Base-by-base conservation (phyloP, 2,329 filamentous ascomycete genomes). In the Fusarium devonianum region DNA sequence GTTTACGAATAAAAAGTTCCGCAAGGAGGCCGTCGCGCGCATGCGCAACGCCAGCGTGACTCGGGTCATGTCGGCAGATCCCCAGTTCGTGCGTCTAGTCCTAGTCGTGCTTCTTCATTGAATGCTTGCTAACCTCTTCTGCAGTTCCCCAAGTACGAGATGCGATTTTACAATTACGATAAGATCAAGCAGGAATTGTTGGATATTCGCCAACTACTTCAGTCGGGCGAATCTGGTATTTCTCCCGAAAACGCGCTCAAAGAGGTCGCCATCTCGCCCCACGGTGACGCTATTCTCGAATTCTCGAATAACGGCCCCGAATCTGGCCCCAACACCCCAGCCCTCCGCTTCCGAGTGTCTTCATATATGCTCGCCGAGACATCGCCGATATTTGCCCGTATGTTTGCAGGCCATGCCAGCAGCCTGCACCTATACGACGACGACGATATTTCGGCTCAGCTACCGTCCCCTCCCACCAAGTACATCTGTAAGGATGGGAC, bases 281-380 rank as follows among this genome's bases (percentile, higher is more conserved):
- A 69, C 3, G 79, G 80, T 6, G 78, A 82, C 50, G 73, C 73
- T 3, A 72, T 83, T 18, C 70, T 83, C 22, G 80, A 82, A 50
- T 83, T 82, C 52, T 70, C 75, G 43, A 80, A 81, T 51, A 59
- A 66, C 1, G 66, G 61, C 1, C 64, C 66, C 7, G 71, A 74
- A 12, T 53, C 63, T 14, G 59, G 54, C 2, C 49, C 55, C 14
- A 56, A 55, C 9, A 69, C 73, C 36, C 76, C 78, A 0, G 72
- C 75, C 1, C 57, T 78, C 9, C 72, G 78, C 5, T 83, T 82
- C 43, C 72, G 78, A 5, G 78, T 83, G 5, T 80, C 78, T 0
- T 81, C 78, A 1, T 71, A 76, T 53, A 72, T 79, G 64, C 65
- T 82, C 11, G 72, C 76, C 4, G 77, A 81, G 63, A 75, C 75